phyloP scores from a whole-genome alignment of 768 basidiomycete species.

The Lactifluus piperatus region DNA sequence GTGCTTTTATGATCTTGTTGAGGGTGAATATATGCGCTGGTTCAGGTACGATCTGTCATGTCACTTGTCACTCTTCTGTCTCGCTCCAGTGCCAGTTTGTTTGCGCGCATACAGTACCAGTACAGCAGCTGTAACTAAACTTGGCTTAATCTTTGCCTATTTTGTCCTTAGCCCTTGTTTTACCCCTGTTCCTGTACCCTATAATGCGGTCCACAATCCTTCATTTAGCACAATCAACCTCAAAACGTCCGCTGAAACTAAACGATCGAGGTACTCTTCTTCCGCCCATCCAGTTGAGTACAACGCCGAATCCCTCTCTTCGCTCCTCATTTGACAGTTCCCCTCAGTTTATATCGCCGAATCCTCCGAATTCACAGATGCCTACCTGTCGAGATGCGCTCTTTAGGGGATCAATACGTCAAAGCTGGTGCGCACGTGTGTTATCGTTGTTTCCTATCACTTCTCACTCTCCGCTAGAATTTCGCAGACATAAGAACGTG shows the following conservation, averaged over 20 bases:
- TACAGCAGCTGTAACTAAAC: too few relatives aligned
- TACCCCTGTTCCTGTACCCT: too few relatives aligned
- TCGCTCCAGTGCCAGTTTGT: too few relatives aligned
- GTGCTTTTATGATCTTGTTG: too few relatives aligned
- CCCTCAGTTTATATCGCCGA: conserved; percentile 35
- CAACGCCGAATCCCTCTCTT: neutral
- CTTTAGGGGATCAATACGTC: conserved; percentile 40
- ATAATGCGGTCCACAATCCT: conserved; percentile 9
- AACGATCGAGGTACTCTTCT: conserved; percentile 32
- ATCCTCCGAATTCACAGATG: conserved; percentile 35
- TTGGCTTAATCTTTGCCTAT: too few relatives aligned
- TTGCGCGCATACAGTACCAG: too few relatives aligned
- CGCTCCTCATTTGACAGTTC: neutral
- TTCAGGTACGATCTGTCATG: too few relatives aligned
- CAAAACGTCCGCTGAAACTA: conserved; percentile 26
- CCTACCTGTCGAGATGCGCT: conserved; percentile 38
- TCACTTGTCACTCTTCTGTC: too few relatives aligned
- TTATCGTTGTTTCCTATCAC: neutral
- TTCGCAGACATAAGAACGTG: conserved; percentile 67
- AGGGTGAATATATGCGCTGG: too few relatives aligned
- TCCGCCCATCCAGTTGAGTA: conserved; percentile 36
- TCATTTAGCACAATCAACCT: too few relatives aligned
- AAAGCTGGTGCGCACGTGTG: conserved; percentile 28
- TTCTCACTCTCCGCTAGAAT: conserved; percentile 47
- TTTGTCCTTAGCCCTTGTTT: too few relatives aligned